Evolutionary conservation across 345 rosid genomes (phyloP).

Genomic region (Firmiana major): DNA sequence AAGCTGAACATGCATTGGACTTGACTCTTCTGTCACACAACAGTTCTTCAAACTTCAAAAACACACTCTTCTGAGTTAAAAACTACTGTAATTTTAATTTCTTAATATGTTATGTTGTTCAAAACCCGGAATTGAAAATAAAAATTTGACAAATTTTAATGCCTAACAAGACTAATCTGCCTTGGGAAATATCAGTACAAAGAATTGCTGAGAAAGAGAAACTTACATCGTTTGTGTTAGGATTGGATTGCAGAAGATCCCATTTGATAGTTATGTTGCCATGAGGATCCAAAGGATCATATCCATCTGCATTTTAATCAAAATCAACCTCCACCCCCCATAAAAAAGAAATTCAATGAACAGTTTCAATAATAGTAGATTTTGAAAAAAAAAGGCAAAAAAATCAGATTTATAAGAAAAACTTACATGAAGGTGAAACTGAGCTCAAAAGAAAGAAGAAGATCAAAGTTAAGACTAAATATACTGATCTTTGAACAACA

Average conservation of each 20-base stretch:
- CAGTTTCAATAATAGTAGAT: background rate
- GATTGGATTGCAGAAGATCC: constrained; percentile 54
- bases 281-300: constrained; percentile 71
- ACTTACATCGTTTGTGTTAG: constrained; percentile 44
- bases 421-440: constrained; percentile 11
- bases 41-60: background rate
- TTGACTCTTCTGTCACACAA: background rate
- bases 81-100: background rate
- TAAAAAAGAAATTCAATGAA: background rate
- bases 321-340: background rate
- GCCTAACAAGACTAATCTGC: no score
- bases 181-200: background rate
- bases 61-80: background rate
- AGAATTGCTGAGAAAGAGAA: background rate
- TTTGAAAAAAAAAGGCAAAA: no score
- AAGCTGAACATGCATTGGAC: constrained; percentile 1
- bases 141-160: background rate
- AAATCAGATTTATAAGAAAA: background rate
- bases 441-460: background rate
- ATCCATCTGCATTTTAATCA: constrained; percentile 56
- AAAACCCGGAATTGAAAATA: background rate
- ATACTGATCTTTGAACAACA: background rate
- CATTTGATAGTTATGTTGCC: constrained; percentile 74
- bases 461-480: background rate
- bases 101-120: background rate